Base-by-base conservation (phyloP, 2,329 filamentous ascomycete genomes). In the Aspergillus neoniger region DNA sequence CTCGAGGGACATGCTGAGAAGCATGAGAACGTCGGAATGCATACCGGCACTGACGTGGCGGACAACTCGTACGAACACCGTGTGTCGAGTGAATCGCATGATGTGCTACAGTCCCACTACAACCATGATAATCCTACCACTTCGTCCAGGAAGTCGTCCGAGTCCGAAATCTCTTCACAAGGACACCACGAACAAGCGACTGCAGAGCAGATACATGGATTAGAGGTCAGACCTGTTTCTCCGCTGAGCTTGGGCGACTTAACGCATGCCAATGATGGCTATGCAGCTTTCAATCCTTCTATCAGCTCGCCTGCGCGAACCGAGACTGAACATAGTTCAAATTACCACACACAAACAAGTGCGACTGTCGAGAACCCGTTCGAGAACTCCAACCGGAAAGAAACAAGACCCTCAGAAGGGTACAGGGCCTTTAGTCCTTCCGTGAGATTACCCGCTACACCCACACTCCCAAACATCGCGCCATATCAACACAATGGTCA, bases 141-240 rank as follows among this genome's bases (percentile, higher is more conserved):
- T 14, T 41, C 51, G 36, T 17, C 21, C 15, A 53, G 32, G 43
- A 54, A 19, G 19, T 50, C 4, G 56, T 61, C n/a, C 51, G 38
- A 3, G 58, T 17, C 23, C 17, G 5, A 28, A 7, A 4, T 15
- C 5, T n/a, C 17, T 21, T 44, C 12, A 19, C 10, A 44, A 14
- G 41, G 17, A 44, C 41, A 44, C 6, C 19, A 10, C 21, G 41
- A 44, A 43, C 15, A 17, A 7, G 19, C 17, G 19, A 23, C 19
- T 44, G 19, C 41, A 14, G 41, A 23, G n/a, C 41, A 23, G 21
- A 21, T 23, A 6, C 19, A 44, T 44, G 14, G 8, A 7, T 23
- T 14, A 23, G 41, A 44, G 10, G 9, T 28, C 4, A 32, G 47
- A 10, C 25, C 25, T 32, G 9, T 30, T 8, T 50, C 47, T 10